phyloP scores from a whole-genome alignment of 352 stramenopile species.

The Pythium brachiatum region DNA sequence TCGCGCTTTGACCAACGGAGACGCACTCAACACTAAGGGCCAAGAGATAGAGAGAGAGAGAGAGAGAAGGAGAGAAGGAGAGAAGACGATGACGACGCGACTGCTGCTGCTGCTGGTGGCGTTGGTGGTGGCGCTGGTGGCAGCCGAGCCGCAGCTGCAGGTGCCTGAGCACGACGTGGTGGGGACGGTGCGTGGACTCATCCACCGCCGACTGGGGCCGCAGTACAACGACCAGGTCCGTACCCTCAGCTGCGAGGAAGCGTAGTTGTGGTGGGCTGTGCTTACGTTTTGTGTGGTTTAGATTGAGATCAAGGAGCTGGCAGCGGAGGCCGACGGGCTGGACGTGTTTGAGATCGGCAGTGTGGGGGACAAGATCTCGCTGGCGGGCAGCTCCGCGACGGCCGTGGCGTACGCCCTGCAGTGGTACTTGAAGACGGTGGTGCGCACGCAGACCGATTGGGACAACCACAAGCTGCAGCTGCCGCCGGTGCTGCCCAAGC shows the following conservation, averaged over 20 bases:
- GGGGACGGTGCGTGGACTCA: conserved; percentile 47
- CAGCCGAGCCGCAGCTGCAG: conserved; percentile 23
- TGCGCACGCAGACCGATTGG: conserved; percentile 82
- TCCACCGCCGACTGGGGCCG: conserved; percentile 48
- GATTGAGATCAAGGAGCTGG: conserved; percentile 54
- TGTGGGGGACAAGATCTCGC: conserved; percentile 37
- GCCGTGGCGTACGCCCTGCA: conserved; percentile 71
- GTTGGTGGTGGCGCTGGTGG: conserved; percentile 15
- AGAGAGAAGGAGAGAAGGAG: background rate
- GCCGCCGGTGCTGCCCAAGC: conserved; percentile 43
- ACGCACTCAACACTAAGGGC: conserved; percentile 4
- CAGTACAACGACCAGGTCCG: conserved; percentile 65
- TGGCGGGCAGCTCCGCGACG: conserved; percentile 46
- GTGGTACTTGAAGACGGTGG: conserved; percentile 70
- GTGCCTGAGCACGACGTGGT: conserved; percentile 45
- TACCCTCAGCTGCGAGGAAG: background rate
- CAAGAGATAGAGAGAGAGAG: background rate
- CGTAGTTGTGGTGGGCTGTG: too few relatives aligned
- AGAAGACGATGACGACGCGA: background rate
- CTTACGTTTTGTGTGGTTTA: conserved; percentile 8
- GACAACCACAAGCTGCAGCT: conserved; percentile 73
- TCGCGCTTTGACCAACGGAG: background rate
- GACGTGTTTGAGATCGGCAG: conserved; percentile 65
- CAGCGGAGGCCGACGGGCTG: conserved; percentile 34
- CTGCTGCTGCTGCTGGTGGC: conserved; percentile 8